phyloP scores from a whole-genome alignment of 1,284 basidiomycete genomes.

The Heterobasidion irregulare region DNA sequence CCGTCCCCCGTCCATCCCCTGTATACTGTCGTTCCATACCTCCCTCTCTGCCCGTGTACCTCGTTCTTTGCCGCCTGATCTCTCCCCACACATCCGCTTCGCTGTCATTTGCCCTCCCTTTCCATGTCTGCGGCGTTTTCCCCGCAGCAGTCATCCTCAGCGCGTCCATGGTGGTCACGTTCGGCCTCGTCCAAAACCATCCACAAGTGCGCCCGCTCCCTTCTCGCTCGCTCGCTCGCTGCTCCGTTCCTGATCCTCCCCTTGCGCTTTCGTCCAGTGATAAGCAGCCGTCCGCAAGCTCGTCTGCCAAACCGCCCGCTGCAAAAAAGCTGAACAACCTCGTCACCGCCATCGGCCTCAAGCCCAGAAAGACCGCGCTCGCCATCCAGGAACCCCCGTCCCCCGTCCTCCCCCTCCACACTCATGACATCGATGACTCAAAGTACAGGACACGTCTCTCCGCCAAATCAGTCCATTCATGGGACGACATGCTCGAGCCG shows the following conservation, averaged over 20 bases:
- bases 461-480: slow-evolving; percentile 35
- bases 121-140: slow-evolving; percentile 5
- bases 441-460: slow-evolving; percentile 28
- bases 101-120: neutral
- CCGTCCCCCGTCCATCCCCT: neutral
- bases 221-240: neutral
- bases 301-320: slow-evolving; percentile 7
- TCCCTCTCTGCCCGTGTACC: neutral
- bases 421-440: slow-evolving; percentile 15
- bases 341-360: slow-evolving; percentile 53
- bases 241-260: neutral
- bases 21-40: neutral
- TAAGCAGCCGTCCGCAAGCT: slow-evolving; percentile 2
- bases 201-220: slow-evolving; percentile 1
- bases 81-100: neutral
- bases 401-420: slow-evolving; percentile 19
- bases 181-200: slow-evolving; percentile 21
- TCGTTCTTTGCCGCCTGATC: neutral
- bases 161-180: slow-evolving; percentile 26
- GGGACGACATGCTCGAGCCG: slow-evolving; percentile 38
- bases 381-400: slow-evolving; percentile 42
- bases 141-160: slow-evolving; percentile 10
- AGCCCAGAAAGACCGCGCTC: slow-evolving; percentile 48
- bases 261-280: slow-evolving; percentile 3
- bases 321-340: slow-evolving; percentile 43